A percentile compares a stretch with the other conserved stretches of the same genome.
phyloP scores from a whole-genome alignment of 495 filamentous ascomycete species.

The Aspergillus egyptiacus region DNA sequence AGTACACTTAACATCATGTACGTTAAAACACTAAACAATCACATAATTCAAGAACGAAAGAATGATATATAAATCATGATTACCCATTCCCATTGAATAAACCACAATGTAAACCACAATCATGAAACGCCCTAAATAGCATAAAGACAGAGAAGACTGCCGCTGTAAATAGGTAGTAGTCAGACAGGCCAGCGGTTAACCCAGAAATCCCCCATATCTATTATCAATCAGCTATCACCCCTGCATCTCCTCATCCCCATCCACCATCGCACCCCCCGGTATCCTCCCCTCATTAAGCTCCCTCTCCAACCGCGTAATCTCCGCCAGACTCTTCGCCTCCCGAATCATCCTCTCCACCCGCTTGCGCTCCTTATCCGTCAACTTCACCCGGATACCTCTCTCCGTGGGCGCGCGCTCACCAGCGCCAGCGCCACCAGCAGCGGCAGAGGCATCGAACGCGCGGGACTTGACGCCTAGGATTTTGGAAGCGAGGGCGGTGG shows the following conservation, averaged over 20 bases:
- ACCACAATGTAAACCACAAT: too few relatives aligned
- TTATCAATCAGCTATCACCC: too few relatives aligned
- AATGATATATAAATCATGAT: too few relatives aligned
- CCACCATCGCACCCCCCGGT: slow-evolving; percentile 57
- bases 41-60: too few relatives aligned
- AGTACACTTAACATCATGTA: too few relatives aligned
- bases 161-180: too few relatives aligned
- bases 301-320: slow-evolving; percentile 76
- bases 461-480: slow-evolving; percentile 85
- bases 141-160: too few relatives aligned
- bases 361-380: slow-evolving; percentile 66
- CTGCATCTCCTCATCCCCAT: slow-evolving; percentile 34
- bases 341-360: slow-evolving; percentile 67
- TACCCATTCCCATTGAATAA: too few relatives aligned
- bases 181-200: too few relatives aligned
- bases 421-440: slow-evolving; percentile 19
- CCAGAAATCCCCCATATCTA: too few relatives aligned
- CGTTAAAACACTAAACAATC: too few relatives aligned
- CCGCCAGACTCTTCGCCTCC: slow-evolving; percentile 78
- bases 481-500: slow-evolving; percentile 77
- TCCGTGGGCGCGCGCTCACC: slow-evolving; percentile 43
- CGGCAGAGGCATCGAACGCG: slow-evolving; percentile 59
- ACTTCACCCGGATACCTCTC: slow-evolving; percentile 61
- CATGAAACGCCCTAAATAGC: too few relatives aligned
- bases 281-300: slow-evolving; percentile 82